Conservation (phyloP, 75 land plant genomes). For the Cupressus sempervirens region DNA sequence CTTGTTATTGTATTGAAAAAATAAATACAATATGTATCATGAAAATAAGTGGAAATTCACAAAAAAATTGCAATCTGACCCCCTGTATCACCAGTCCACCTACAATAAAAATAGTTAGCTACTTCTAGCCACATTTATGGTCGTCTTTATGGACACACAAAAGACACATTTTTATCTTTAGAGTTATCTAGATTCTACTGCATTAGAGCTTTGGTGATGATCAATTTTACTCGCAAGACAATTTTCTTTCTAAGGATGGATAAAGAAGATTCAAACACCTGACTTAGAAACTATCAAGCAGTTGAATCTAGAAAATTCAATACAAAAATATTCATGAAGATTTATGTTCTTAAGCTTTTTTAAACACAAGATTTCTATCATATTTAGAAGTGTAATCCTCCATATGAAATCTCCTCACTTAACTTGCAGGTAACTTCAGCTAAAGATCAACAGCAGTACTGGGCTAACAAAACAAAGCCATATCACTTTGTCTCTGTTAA, state of each 20-base stretch:
- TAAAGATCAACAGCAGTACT: slow-evolving; percentile 91
- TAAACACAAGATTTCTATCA: background rate
- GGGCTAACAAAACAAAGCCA: slow-evolving; percentile 27
- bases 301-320: background rate
- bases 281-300: background rate
- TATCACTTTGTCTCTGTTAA: slow-evolving; percentile 64
- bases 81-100: background rate
- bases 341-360: background rate
- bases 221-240: no score
- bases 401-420: background rate
- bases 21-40: no score
- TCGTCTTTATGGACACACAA: background rate
- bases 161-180: background rate
- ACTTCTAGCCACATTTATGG: background rate
- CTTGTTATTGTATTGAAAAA: background rate
- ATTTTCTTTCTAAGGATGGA: no score
- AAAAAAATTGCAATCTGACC: background rate
- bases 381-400: background rate
- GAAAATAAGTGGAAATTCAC: background rate
- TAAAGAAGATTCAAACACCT: background rate
- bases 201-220: background rate
- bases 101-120: background rate
- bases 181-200: background rate
- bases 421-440: slow-evolving; percentile 69
- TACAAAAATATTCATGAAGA: background rate